Conservation (phyloP, 805 yeast species). For the Maudiozyma turicensis region DNA sequence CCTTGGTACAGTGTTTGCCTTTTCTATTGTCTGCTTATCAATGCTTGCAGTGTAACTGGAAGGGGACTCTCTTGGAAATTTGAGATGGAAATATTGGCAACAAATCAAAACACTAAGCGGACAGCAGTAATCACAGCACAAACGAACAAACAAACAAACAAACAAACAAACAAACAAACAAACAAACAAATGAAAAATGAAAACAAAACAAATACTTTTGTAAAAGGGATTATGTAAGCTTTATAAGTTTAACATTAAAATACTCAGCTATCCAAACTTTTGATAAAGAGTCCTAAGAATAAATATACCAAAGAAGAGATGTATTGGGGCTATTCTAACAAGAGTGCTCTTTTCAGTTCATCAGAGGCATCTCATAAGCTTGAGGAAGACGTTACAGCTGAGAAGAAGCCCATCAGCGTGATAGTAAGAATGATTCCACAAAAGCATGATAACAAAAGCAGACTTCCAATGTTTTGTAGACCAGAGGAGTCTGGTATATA, state of each 20-base stretch:
- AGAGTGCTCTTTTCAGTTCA: background rate
- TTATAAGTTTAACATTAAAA: too few relatives aligned
- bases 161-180: background rate
- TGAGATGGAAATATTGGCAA: too few relatives aligned
- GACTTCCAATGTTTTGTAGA: background rate
- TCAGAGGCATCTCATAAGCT: background rate
- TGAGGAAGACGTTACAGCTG: background rate
- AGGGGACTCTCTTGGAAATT: too few relatives aligned
- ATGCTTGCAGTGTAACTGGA: too few relatives aligned
- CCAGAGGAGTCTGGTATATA: background rate
- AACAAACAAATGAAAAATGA: background rate
- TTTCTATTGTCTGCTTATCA: too few relatives aligned
- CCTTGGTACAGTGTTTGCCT: too few relatives aligned
- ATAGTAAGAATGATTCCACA: constrained; percentile 1
- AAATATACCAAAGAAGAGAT: background rate
- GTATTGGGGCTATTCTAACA: constrained; percentile 2
- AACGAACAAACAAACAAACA: background rate
- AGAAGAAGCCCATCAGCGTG: background rate
- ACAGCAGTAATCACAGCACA: too few relatives aligned
- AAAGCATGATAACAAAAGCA: background rate
- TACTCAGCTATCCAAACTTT: too few relatives aligned
- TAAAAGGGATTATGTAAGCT: background rate
- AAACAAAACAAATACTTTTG: background rate
- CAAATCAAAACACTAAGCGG: too few relatives aligned
- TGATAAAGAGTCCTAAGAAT: too few relatives aligned